phyloP scores from a whole-genome alignment of 257 asterid genomes.

The Solanum lycopersicoides region DNA sequence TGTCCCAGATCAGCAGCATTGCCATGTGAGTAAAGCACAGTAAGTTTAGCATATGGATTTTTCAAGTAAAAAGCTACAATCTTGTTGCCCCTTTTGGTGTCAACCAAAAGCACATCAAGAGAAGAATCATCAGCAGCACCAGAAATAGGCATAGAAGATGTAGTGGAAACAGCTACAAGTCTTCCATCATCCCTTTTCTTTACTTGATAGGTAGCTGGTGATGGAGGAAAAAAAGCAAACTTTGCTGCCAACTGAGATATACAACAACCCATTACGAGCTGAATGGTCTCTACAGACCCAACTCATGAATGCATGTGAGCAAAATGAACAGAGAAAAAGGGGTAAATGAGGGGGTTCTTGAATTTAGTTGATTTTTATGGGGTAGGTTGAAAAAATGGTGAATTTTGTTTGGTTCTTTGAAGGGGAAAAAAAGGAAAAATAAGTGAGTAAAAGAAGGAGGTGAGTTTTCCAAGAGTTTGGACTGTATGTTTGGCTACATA shows the following conservation, averaged over 20 bases:
- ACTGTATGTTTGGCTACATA: constrained; percentile 30
- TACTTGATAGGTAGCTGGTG: constrained; percentile 87
- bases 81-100: constrained; percentile 80
- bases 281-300: constrained; percentile 21
- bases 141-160: constrained; percentile 55
- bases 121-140: constrained; percentile 56
- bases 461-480: constrained; percentile 13
- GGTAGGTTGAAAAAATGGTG: not conserved
- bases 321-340: not conserved
- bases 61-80: constrained; percentile 81
- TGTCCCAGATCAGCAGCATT: constrained; percentile 99
- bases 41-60: constrained; percentile 84
- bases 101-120: constrained; percentile 57
- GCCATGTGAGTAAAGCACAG: constrained; percentile 85
- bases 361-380: constrained; percentile 1
- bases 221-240: constrained; percentile 93
- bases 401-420: constrained; percentile 13
- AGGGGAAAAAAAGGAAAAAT: not conserved
- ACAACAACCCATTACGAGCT: constrained; percentile 65
- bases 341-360: not conserved
- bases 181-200: constrained; percentile 69
- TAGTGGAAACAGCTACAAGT: constrained; percentile 57
- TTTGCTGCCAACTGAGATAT: constrained; percentile 87
- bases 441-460: not conserved
- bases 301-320: constrained; percentile 50